Conservation (phyloP, 768 basidiomycete species). For the Boletus pseudo-olivaceus region DNA sequence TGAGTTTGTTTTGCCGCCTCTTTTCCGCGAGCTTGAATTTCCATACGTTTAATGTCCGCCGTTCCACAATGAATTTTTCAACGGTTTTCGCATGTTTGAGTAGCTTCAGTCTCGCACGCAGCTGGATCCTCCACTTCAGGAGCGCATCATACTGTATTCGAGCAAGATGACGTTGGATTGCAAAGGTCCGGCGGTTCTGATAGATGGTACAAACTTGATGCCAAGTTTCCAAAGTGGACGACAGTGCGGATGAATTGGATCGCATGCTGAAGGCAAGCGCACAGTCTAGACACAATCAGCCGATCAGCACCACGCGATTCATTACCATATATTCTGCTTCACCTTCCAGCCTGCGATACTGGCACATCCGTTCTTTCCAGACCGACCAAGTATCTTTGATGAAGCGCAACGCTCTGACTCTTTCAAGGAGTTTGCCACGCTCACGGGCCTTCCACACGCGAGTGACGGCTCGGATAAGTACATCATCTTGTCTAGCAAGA, state of each 20-base stretch:
- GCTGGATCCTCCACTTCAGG: conserved; percentile 51
- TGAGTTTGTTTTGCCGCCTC: conserved; percentile 42
- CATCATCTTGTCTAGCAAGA: conserved; percentile 51
- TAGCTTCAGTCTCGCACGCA: conserved; percentile 48
- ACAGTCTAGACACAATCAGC: conserved; percentile 35
- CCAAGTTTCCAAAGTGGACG: conserved; percentile 45
- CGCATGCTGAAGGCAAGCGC: conserved; percentile 51
- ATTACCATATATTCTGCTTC: conserved; percentile 2
- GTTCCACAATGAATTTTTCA: conserved; percentile 47
- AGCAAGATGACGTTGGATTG: conserved; percentile 37
- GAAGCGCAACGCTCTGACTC: conserved; percentile 45
- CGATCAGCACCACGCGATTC: conserved; percentile 9
- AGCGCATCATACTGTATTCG: conserved; percentile 43
- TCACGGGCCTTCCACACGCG: conserved; percentile 70
- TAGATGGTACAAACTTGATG: conserved; percentile 38
- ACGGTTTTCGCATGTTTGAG: conserved; percentile 54
- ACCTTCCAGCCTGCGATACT: conserved; percentile 48
- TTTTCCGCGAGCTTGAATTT: conserved; percentile 42
- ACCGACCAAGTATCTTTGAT: conserved; percentile 43
- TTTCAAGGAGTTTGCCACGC: conserved; percentile 54
- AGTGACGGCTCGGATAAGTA: conserved; percentile 55
- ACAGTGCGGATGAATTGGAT: conserved; percentile 37
- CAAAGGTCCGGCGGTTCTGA: conserved; percentile 45
- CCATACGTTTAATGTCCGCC: conserved; percentile 50
- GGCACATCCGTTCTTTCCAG: conserved; percentile 48